Base-by-base conservation (phyloP, 2,329 filamentous ascomycete genomes). In the Botrytis fabae region DNA sequence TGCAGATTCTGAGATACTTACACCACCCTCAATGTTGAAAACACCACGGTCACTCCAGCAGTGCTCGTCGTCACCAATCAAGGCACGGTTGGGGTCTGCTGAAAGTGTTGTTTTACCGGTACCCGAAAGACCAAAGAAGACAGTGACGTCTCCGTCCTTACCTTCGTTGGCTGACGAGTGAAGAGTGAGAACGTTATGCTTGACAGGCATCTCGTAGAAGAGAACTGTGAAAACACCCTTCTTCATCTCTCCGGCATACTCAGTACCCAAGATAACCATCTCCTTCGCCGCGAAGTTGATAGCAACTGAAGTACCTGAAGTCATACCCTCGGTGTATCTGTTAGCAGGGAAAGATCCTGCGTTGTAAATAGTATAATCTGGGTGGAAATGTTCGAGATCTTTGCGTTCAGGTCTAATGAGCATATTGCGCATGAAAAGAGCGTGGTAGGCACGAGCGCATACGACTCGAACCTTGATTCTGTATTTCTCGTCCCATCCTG, bases 381-480 rank as follows among this genome's bases (percentile, higher is more conserved):
- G 96, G 85, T 97, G 93, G 90, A 99, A 99, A 85, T 94, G 90
- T 86, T 97, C 92, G 72, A 99, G 91, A 87, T 99, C 95, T 85
- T 97, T 93, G 76, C 89, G 90, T 70, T 91, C 87, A 76, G 96
- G 96, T 79, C 96, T 93, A 87, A 99, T 99, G 82, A 99, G 92
- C 96, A 99, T 99, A 89, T 99, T 99, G 82, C 95, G 93, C 96
- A 99, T 99, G 91, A 99, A 99, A 77, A 99, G 90, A 76, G 96
- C 96, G 89, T 99, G 96, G 89, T 99, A 99, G 84, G 96, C 96
- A 83, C 96, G 95, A 78, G 96, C 96, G 86, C 96, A 99, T 82
- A 99, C 95, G 77, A 99, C 95, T 81, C 96, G 95, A 80, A 99
- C 96, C 81, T 91, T 93, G 86, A 99, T 98, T 78, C 95, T 90